Base-by-base conservation (phyloP, 2,329 filamentous ascomycete species). In the Zymoseptoria pseudotritici region DNA sequence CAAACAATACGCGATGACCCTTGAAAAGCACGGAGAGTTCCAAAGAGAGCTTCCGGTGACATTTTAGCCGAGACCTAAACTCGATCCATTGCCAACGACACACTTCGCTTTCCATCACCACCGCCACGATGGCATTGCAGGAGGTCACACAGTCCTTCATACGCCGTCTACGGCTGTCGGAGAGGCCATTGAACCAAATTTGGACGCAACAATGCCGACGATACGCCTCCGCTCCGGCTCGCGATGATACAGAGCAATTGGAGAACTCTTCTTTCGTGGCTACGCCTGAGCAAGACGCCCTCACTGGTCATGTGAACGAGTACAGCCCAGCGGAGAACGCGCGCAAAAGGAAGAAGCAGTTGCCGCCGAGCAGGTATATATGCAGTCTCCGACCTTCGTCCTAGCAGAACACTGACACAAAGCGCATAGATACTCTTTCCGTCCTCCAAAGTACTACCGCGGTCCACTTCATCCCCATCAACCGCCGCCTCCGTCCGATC, bases 391-490 rank as follows among this genome's bases (percentile, higher is more conserved):
- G n/a, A 19, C 6, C 13, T 46, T 46, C 36, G 10, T n/a, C 13
- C 13, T 17, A n/a, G 36, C 36, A n/a, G 36, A 46, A 7, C 17
- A 17, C 36, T 46, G 36, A 46, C n/a, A 46, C 17, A 46, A 46
- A 5, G 17, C 36, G 17, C 62, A 26, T 63, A 96, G 93, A 82
- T 99, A 97, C 79, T 90, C 96, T 77, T 97, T 89, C 76, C 91
- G 92, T 65, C 88, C 93, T 55, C 94, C 94, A 64, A 94, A 93
- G 78, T 99, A 92, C 82, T 87, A 96, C 76, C 90, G 93, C 71
- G 94, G 94, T 59, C 92, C 92, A 65, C 82, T 97, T 22, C 92
- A 97, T 74, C 94, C 94, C 55, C 86, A 97, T 70, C 91, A 96
- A 78, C 89, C 91, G 61, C 93, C 91, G n/a, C 83, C 86, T 49